A percentile compares a stretch with the other conserved stretches of the same genome.
phyloP scores from a whole-genome alignment of 1,284 basidiomycete genomes.

The Malassezia obtusa region DNA sequence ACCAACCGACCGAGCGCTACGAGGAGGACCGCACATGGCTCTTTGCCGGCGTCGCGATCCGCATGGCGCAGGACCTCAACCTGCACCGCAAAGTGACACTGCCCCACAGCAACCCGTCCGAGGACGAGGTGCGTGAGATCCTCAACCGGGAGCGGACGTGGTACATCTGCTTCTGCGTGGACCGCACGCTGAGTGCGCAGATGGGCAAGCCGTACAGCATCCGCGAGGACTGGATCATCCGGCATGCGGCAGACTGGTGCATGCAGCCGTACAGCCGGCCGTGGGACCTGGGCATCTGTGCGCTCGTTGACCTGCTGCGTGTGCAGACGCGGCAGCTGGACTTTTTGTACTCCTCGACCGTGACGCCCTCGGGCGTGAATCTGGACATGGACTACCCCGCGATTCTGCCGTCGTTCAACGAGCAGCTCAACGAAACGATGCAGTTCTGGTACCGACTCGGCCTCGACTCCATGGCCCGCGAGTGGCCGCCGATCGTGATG shows the following conservation, averaged over 20 bases:
- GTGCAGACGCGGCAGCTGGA: constrained; percentile 68
- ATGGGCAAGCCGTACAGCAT: constrained; percentile 82
- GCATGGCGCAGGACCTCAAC: constrained; percentile 93
- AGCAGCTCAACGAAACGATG: constrained; percentile 59
- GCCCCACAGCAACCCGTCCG: constrained; percentile 42
- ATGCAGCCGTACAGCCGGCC: constrained; percentile 33
- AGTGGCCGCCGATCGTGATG: constrained; percentile 1
- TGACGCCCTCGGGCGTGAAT: constrained; percentile 70
- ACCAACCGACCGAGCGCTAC: constrained; percentile 54
- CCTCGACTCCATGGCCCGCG: constrained; percentile 8
- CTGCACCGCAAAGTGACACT: constrained; percentile 75
- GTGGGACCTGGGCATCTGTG: constrained; percentile 43
- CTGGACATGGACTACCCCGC: constrained; percentile 76
- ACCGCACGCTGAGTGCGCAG: constrained; percentile 71
- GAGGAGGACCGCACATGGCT: constrained; percentile 93
- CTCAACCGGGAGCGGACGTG: constrained; percentile 89
- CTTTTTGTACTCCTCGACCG: constrained; percentile 74
- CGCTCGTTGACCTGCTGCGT: constrained; percentile 29
- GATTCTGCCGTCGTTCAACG: constrained; percentile 71
- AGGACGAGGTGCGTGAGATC: constrained; percentile 67
- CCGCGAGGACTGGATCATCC: constrained; percentile 73
- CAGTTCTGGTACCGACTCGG: constrained; percentile 18
- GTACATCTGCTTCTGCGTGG: constrained; percentile 80
- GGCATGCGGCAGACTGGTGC: constrained; percentile 64
- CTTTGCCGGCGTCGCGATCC: constrained; percentile 52